phyloP scores from a whole-genome alignment of 345 rosid genomes.

The Gossypium longicalyx region DNA sequence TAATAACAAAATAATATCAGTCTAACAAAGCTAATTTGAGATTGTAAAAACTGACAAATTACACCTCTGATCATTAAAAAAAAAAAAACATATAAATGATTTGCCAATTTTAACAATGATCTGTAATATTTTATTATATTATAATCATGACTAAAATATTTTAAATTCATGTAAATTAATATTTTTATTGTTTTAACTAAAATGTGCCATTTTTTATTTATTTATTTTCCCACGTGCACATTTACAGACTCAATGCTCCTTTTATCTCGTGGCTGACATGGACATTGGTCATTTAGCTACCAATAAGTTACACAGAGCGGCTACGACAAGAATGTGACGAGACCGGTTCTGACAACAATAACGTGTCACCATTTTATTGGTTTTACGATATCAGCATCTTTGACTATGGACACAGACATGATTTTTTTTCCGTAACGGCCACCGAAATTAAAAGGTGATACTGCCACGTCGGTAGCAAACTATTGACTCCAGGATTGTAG shows the following conservation, averaged over 20 bases:
- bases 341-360: not conserved
- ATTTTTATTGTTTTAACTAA: too few relatives aligned
- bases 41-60: too few relatives aligned
- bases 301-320: not conserved
- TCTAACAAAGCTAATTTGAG: too few relatives aligned
- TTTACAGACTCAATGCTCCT: not conserved
- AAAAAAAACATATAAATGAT: too few relatives aligned
- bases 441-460: not conserved
- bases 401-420: not conserved
- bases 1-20: too few relatives aligned
- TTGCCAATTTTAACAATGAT: too few relatives aligned
- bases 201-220: not conserved
- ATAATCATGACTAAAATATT: too few relatives aligned
- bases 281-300: not conserved
- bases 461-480: not conserved
- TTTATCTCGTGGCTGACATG: not conserved
- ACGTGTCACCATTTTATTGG: not conserved
- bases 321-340: not conserved
- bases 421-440: not conserved
- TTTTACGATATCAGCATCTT: not conserved
- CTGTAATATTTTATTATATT: too few relatives aligned
- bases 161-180: too few relatives aligned
- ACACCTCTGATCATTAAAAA: too few relatives aligned
- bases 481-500: not conserved
- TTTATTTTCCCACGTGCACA: not conserved